Base-by-base conservation (phyloP, 176 grass and related monocot species). In the Luzula sylvatica region DNA sequence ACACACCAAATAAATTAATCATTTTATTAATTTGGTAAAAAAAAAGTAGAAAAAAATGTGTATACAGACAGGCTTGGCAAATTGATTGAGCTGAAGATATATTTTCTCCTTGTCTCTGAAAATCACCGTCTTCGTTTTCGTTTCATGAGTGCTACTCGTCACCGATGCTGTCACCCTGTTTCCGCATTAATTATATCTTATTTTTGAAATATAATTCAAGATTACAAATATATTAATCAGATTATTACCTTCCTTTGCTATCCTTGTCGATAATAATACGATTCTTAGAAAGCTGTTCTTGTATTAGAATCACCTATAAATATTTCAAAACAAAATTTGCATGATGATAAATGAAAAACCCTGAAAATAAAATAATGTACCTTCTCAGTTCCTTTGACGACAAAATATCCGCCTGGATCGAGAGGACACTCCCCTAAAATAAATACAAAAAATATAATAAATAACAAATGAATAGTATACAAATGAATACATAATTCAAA, bases 281-380 rank as follows among this genome's bases (percentile, higher is more conserved):
- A 79, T 96, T 96, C 66, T 96, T 96, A 20, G 81, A 89, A 49
- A 96, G 72, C 32, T 96, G 92, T 48, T 96, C 92, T 66, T 96
- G 92, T 71, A 96, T 96, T 72, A 96, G 64, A 59, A 96, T 86
- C 64, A 96, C 90, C 90, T 96, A 35, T 35, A 46, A 29, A 79
- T 35, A 72, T 26, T 20, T 20, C 16, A 2, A 23, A 3, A 20
- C 15, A 5, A 23, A 53, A 15, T 7, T 35, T 35, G 46, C 17
- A 24, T 53, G 16, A 20, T 49, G 4, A 3, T 20, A 1, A 15
- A 50, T 50, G 2, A 18, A 19, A 50, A 15, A 2, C 20, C 8
- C 6, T 29, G 47, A 48, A 23, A 55, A 26, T 32, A n/a, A n/a
- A n/a, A n/a, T 14, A 30, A 55, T 55, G 47, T 89, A 96, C 92